Evolutionary conservation across 75 land plant genomes (phyloP), one percentile per base, ranked within the genome.

Genomic region (Azolla pinnata): DNA sequence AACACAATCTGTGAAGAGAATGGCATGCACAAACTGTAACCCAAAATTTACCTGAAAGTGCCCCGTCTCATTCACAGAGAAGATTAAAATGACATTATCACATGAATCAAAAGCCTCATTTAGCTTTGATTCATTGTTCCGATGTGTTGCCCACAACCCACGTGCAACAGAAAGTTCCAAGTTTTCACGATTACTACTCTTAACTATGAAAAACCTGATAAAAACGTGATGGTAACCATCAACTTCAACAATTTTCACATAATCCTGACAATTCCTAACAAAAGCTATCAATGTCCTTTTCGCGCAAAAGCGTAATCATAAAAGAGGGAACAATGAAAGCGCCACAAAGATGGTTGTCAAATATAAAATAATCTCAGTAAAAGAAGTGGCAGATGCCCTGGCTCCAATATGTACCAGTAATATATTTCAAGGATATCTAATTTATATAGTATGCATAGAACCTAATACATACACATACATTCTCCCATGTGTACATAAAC

Each of bases 61-160:
- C 2, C 92, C 82, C 52, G 98, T 92, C 32, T 81, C 69, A 60
- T 92, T 92, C 34, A 92, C 79, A 33, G 98, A 92, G 67, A 92
- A 92, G 50, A 92, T 83, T 66, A 92, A 71, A 69, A 92, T 81
- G 20, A 92, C 98, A 83, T 92, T 83, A n/a, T 92, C 96, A 40
- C 73, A 71, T 44, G 81, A 57, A 47, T 92, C 98, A 81, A 88
- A 88, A 62, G 98, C 98, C 69, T 92, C 98, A 65, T 88, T 92
- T 0, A 92, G 82, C 71, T 88, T 92, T 24, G 95, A 76, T 75
- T 92, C 98, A 60, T 92, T 92, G 71, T 88, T 92, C 59, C 98
- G 79, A 74, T 92, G 98, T 57, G 98, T 92, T 62, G 98, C 98
- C 98, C 98, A 92, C 31, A 92, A 75, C 44, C 96, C 96, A 70